phyloP scores from a whole-genome alignment of 208 protist species.

The Leptomonas pyrrhocoris region DNA sequence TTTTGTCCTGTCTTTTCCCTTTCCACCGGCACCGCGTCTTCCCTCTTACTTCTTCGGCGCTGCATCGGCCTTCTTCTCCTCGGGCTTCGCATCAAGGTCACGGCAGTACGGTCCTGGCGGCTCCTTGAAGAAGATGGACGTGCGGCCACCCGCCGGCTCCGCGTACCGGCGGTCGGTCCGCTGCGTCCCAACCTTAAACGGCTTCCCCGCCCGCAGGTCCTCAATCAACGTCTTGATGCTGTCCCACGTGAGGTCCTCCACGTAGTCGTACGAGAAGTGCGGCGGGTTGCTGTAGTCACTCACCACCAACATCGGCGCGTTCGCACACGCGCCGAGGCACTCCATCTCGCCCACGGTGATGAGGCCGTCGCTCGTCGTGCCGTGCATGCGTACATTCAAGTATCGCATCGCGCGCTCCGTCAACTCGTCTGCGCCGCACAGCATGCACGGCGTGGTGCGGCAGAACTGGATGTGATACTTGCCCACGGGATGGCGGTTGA shows the following conservation, averaged over 20 bases:
- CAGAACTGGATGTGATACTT: constrained; percentile 96
- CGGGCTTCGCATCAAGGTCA: constrained; percentile 71
- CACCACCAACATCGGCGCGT: constrained; percentile 94
- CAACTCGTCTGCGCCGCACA: constrained; percentile 90
- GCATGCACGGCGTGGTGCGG: constrained; percentile 93
- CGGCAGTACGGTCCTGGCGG: constrained; percentile 87
- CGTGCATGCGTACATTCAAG: constrained; percentile 85
- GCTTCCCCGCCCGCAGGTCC: constrained; percentile 69
- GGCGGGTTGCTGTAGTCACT: constrained; percentile 91
- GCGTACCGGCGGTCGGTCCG: constrained; percentile 67
- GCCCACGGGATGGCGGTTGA: constrained; percentile 93
- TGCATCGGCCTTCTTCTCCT: constrained; percentile 55
- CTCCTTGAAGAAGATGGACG: constrained; percentile 85
- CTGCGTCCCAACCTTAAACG: constrained; percentile 80
- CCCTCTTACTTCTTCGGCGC: constrained; percentile 35
- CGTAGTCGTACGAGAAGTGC: constrained; percentile 89
- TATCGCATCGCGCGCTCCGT: constrained; percentile 81
- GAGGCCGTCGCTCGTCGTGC: constrained; percentile 84
- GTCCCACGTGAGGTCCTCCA: constrained; percentile 92
- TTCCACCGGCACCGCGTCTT: not conserved
- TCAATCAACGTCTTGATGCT: constrained; percentile 83
- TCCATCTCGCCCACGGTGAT: constrained; percentile 95
- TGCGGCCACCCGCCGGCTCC: constrained; percentile 81
- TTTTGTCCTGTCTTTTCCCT: constrained; percentile 3
- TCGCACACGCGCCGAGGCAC: constrained; percentile 94